Base-by-base conservation (phyloP, 768 basidiomycete species). In the Trametes cingulata region DNA sequence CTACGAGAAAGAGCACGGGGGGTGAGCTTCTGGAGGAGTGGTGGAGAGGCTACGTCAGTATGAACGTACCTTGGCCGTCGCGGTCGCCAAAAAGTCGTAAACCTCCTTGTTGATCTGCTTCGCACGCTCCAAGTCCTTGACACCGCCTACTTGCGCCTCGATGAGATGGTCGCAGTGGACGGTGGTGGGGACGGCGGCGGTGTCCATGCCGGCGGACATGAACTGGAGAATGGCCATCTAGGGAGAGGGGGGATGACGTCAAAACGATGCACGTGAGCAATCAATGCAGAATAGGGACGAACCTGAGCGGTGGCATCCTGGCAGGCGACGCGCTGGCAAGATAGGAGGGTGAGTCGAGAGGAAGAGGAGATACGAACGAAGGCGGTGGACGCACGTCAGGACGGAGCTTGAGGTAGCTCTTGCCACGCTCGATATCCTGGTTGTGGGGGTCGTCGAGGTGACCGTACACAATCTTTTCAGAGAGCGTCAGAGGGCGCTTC, bases 161-260 rank as follows among this genome's bases (percentile, higher is more conserved):
- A 99, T 98, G 72, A 99, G 84, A 78, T 99, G 96, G 79, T 99
- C 96, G 73, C 95, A 98, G 82, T 99, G 96, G 45, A 99, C 97
- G 64, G 97, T 96, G 65, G 96, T 96, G 35, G 96, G 96, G 64
- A 98, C 95, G 46, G 96, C 96, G 40, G 93, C 93, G 46, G 94
- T 96, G 73, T 93, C 93, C 85, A 99, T 95, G 64, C 96, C 96
- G 17, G 97, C 95, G 52, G 97, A 98, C 97, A 99, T 99, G 85
- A 99, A 99, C 82, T 99, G 97, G 66, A 99, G 84, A 57, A 99
- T 85, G 19, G 97, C 97, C 97, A 99, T 99, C 93, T 98, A 33
- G 29, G 74, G 0, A 58, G 72, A 70, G 76, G 68, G 68, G 53
- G 46, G 52, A 67, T 63, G 65, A 75, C 69, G 69, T 75, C 65